A percentile compares a stretch with the other conserved stretches of the same genome.
Evolutionary conservation across 257 asterid genomes (phyloP).

Genomic region (Solanum bukasovii): DNA sequence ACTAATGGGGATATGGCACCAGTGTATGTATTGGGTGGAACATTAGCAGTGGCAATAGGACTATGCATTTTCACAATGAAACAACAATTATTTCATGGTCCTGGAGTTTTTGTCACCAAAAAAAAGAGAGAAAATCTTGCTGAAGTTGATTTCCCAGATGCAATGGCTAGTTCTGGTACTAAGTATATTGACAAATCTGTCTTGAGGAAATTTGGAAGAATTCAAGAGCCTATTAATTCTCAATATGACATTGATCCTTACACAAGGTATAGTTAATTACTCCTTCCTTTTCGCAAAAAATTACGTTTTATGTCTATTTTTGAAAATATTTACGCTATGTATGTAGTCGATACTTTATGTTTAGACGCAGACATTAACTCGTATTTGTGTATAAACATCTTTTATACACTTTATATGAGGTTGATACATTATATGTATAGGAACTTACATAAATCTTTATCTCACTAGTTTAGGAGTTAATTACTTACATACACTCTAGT

Average conservation of each 20-base stretch:
- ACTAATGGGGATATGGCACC: background rate
- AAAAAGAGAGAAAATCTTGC: conserved; percentile 4
- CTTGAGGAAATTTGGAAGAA: conserved; percentile 1
- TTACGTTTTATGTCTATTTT: background rate
- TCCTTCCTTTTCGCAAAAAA: background rate
- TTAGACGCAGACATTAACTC: too few species aligned
- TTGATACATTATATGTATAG: too few species aligned
- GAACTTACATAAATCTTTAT: too few species aligned
- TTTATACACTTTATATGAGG: background rate
- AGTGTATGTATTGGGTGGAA: background rate
- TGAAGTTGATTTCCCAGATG: conserved; percentile 3
- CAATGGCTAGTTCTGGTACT: background rate
- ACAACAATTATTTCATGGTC: background rate
- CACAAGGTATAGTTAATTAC: background rate
- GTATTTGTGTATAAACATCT: background rate
- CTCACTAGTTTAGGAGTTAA: too few species aligned
- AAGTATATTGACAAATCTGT: conserved; percentile 1
- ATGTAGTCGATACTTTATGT: background rate
- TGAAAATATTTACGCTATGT: background rate
- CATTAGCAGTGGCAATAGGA: background rate
- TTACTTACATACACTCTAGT: too few species aligned
- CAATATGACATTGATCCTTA: background rate
- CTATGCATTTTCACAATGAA: background rate
- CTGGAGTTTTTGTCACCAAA: background rate
- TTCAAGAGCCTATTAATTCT: background rate